Evolutionary conservation across 345 rosid species (phyloP).

Genomic region (Punica granatum): DNA sequence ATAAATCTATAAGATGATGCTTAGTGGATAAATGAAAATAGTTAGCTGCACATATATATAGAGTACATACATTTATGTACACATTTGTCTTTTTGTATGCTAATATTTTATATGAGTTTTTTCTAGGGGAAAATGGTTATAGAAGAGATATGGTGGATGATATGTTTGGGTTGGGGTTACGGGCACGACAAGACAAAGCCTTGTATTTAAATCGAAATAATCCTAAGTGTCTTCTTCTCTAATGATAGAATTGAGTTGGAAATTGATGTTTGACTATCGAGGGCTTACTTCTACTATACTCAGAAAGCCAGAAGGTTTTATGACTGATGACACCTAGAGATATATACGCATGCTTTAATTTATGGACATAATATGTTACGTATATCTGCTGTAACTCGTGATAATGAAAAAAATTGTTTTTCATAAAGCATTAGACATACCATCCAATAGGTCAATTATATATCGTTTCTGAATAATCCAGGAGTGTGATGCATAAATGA

Average conservation of each 20-base stretch:
- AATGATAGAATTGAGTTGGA: not conserved
- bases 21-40: not conserved
- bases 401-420: too few species aligned
- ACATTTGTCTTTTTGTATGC: not conserved
- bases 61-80: not conserved
- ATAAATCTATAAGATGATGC: not conserved
- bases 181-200: constrained; percentile 10
- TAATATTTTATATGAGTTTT: not conserved
- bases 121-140: not conserved
- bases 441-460: not conserved
- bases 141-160: not conserved
- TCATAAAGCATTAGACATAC: too few species aligned
- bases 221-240: not conserved
- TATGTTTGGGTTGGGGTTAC: constrained; percentile 5
- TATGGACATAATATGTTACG: too few species aligned
- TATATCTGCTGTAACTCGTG: too few species aligned
- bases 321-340: too few species aligned
- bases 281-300: not conserved
- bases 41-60: not conserved
- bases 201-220: not conserved
- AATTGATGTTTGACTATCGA: not conserved
- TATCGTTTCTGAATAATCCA: not conserved
- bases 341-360: too few species aligned
- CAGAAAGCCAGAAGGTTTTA: not conserved
- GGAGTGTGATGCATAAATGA: not conserved